Percentiles rank a stretch among this genome's conserved stretches.
phyloP scores from a whole-genome alignment of 192 early-diverging fungal genomes.

The Podila clonocystis region DNA sequence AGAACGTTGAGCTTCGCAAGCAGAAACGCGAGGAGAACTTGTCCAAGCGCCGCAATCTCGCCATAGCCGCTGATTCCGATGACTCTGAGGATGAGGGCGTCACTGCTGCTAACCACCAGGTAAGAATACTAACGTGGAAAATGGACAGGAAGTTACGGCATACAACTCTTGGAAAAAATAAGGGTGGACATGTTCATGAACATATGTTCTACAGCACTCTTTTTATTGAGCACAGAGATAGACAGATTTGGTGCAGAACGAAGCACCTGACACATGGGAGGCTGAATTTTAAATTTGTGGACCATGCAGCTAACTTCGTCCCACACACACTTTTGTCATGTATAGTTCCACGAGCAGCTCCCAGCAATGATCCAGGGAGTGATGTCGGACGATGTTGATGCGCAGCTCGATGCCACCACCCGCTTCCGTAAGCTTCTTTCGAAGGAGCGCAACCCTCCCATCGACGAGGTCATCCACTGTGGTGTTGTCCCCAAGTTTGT shows the following conservation, averaged over 20 bases:
- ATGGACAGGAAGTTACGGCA: no score
- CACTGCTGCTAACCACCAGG: conserved; percentile 64
- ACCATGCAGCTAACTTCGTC: no score
- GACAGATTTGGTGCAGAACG: no score
- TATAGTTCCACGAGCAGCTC: conserved; percentile 79
- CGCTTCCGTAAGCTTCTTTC: conserved; percentile 96
- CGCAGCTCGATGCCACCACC: conserved; percentile 83
- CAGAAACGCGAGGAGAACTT: conserved; percentile 95
- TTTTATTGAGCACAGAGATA: no score
- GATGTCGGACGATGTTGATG: conserved; percentile 80
- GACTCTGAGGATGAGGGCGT: conserved; percentile 84
- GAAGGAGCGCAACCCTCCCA: conserved; percentile 95
- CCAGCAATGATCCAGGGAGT: conserved; percentile 83
- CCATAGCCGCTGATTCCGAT: conserved; percentile 63
- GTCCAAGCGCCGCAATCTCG: conserved; percentile 92
- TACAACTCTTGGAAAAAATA: no score
- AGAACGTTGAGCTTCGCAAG: conserved; percentile 92
- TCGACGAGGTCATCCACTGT: conserved; percentile 93
- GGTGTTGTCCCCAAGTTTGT: conserved; percentile 96
- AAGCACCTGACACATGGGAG: no score
- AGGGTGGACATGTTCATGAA: no score
- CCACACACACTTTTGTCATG: background rate
- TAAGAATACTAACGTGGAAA: conserved; percentile 15
- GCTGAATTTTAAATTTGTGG: no score
- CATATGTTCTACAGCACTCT: no score